These are phyloP conservation scores for Tricholoma bakamatsutake DNA, from an alignment of 768 basidiomycete species.

Conservation along the genomic window DNA sequence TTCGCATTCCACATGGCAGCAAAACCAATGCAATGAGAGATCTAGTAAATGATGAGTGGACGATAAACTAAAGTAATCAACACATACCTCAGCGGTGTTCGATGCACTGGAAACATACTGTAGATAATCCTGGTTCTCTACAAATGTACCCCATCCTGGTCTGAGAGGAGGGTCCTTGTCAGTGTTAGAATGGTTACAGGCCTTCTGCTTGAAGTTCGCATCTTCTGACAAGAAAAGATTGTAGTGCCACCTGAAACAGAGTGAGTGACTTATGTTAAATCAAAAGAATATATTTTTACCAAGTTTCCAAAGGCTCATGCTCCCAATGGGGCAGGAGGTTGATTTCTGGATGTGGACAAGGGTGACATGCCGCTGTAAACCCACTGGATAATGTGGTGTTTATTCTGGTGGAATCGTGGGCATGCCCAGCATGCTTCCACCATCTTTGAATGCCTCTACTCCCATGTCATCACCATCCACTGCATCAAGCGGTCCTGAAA, in stretches of 20 bases:
- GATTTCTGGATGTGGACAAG: too few species aligned
- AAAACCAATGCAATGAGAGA: conserved; percentile 8
- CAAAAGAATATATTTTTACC: too few species aligned
- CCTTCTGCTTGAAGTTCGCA: background rate
- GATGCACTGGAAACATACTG: background rate
- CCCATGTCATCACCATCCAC: conserved; percentile 1
- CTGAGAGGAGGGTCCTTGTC: background rate
- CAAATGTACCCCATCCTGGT: background rate
- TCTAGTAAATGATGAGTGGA: too few species aligned
- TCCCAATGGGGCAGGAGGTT: conserved; percentile 11
- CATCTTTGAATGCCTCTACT: conserved; percentile 13
- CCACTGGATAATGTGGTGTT: background rate
- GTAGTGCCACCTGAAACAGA: too few species aligned
- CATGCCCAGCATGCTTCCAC: background rate
- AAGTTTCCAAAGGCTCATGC: conserved; percentile 5
- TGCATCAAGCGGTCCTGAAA: background rate
- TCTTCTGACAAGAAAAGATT: too few species aligned
- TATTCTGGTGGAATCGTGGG: background rate
- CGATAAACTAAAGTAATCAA: background rate
- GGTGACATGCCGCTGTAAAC: background rate
- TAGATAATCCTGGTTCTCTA: background rate
- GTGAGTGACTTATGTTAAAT: too few species aligned
- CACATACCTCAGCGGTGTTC: background rate
- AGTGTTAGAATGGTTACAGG: background rate
- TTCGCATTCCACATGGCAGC: conserved; percentile 4